Percentiles rank a stretch among this genome's conserved stretches.
These are phyloP conservation scores for Wallacemonas collosoma DNA, from an alignment of 208 protist species.

Conservation along the genomic window DNA sequence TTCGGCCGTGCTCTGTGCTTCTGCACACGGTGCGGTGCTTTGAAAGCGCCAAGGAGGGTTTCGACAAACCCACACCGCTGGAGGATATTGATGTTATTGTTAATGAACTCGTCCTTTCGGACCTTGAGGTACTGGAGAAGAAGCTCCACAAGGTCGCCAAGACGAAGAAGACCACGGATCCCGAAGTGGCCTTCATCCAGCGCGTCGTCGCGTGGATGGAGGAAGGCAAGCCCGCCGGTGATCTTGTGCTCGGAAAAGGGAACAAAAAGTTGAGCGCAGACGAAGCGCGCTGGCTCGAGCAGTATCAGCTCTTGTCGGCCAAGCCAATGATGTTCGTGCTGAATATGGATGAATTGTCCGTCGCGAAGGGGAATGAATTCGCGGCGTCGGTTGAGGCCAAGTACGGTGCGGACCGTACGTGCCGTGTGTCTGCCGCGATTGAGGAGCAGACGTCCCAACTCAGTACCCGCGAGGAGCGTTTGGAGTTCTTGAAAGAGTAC, in stretches of 20 bases:
- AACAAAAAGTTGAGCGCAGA: constrained; percentile 27
- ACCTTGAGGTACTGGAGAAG: constrained; percentile 82
- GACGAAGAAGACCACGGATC: constrained; percentile 44
- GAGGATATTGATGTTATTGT: constrained; percentile 78
- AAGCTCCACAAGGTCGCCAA: constrained; percentile 43
- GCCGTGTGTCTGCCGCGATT: constrained; percentile 70
- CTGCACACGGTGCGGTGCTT: constrained; percentile 92
- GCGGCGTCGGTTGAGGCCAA: constrained; percentile 49
- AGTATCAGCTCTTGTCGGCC: constrained; percentile 69
- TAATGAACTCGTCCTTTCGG: constrained; percentile 81
- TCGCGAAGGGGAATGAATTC: constrained; percentile 63
- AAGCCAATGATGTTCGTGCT: constrained; percentile 90
- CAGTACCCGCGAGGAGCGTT: constrained; percentile 60
- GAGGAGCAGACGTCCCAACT: constrained; percentile 84
- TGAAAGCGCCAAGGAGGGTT: constrained; percentile 80
- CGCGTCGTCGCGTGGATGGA: constrained; percentile 54
- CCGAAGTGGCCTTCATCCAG: constrained; percentile 46
- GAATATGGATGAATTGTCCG: constrained; percentile 73
- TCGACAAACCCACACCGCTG: constrained; percentile 73
- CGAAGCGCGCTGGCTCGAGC: constrained; percentile 39
- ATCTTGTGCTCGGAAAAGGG: constrained; percentile 22
- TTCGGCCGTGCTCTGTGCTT: constrained; percentile 78
- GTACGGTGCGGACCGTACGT: constrained; percentile 59
- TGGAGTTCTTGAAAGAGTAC: constrained; percentile 81
- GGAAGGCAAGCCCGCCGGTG: constrained; percentile 51